phyloP scores from a whole-genome alignment of 2,329 filamentous ascomycete genomes.

The Aspergillus chevalieri region DNA sequence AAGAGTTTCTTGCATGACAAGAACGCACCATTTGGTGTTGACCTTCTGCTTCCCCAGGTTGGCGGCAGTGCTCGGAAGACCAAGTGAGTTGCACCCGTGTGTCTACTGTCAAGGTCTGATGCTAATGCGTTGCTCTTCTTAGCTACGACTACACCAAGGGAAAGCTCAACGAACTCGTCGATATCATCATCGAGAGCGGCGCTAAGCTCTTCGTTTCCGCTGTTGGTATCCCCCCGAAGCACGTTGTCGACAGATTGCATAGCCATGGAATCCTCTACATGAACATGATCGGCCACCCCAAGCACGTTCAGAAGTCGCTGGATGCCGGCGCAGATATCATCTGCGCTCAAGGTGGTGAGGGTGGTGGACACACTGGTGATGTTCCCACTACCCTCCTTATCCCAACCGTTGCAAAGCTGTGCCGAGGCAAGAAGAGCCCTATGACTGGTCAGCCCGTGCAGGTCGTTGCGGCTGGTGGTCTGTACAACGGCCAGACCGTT shows the following conservation, averaged over 20 bases:
- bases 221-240: slow-evolving; percentile 85
- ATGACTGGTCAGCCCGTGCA: slow-evolving; percentile 82
- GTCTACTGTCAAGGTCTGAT: background rate
- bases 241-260: slow-evolving; percentile 86
- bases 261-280: slow-evolving; percentile 84
- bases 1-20: slow-evolving; percentile 84
- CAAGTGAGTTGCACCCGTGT: slow-evolving; percentile 52
- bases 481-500: slow-evolving; percentile 85
- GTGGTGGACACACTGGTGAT: slow-evolving; percentile 92
- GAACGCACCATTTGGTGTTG: slow-evolving; percentile 91
- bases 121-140: slow-evolving; percentile 9
- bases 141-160: slow-evolving; percentile 99
- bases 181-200: slow-evolving; percentile 87
- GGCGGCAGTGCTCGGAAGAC: slow-evolving; percentile 92
- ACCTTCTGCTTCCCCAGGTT: slow-evolving; percentile 88
- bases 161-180: slow-evolving; percentile 83
- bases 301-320: slow-evolving; percentile 95
- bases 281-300: slow-evolving; percentile 99
- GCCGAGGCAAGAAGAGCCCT: slow-evolving; percentile 74
- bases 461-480: slow-evolving; percentile 87
- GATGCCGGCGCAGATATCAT: slow-evolving; percentile 91
- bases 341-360: slow-evolving; percentile 96
- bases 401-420: slow-evolving; percentile 78
- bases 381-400: slow-evolving; percentile 89
- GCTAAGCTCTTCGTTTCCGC: slow-evolving; percentile 94